Percentiles rank a stretch among this genome's conserved stretches.
These are phyloP conservation scores for Yamagishiella unicocca DNA, from an alignment of 139 green algal genomes.

Conservation along the genomic window DNA sequence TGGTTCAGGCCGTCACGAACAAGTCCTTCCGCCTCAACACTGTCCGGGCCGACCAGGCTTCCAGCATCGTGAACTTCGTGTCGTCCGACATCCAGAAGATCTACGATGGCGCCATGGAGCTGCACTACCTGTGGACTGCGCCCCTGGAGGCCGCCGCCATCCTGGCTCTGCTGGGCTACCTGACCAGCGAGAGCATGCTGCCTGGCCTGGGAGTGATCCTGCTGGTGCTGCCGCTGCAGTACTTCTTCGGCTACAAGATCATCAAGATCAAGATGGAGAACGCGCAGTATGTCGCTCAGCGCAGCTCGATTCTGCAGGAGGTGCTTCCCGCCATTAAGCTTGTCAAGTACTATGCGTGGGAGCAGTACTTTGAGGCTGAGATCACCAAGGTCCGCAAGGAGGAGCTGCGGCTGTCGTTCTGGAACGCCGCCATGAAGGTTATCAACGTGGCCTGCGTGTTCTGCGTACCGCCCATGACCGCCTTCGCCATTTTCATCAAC, in stretches of 20 bases:
- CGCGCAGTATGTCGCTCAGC: conserved; percentile 50
- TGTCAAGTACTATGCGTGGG: conserved; percentile 77
- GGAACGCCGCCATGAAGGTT: conserved; percentile 72
- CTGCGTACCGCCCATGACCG: conserved; percentile 60
- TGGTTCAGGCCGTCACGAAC: conserved; percentile 67
- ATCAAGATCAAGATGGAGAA: conserved; percentile 72
- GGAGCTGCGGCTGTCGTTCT: conserved; percentile 55
- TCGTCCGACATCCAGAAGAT: conserved; percentile 64
- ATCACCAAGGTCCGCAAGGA: conserved; percentile 43
- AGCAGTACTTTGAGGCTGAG: conserved; percentile 71
- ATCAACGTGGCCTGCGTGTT: conserved; percentile 75
- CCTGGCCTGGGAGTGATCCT: conserved; percentile 42
- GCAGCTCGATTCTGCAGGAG: conserved; percentile 68
- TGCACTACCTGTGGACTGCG: conserved; percentile 78
- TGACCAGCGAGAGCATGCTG: conserved; percentile 53
- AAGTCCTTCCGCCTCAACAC: conserved; percentile 71
- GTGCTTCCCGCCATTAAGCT: conserved; percentile 77
- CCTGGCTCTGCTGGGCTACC: conserved; percentile 66
- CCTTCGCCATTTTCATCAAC: conserved; percentile 66
- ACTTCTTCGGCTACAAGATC: conserved; percentile 76
- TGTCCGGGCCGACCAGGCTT: conserved; percentile 65
- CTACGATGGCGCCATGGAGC: conserved; percentile 55
- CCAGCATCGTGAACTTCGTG: conserved; percentile 68
- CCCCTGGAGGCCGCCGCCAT: conserved; percentile 74
- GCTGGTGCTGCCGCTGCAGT: conserved; percentile 58